Conservation (phyloP, 2,329 filamentous ascomycete species). For the Scortechinia acanthostroma region DNA sequence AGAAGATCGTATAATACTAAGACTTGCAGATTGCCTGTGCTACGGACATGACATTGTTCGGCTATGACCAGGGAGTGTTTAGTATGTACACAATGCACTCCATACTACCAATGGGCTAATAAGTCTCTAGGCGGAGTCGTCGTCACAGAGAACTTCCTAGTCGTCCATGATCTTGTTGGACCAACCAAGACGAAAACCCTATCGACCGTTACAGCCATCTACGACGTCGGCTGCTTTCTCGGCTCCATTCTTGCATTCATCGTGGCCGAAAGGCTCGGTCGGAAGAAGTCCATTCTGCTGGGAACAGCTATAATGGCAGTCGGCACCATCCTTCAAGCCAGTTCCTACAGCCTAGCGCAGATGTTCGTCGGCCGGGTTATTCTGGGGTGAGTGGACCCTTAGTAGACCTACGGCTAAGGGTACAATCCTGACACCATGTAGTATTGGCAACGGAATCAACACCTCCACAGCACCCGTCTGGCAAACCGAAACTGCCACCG, state of each 20-base stretch:
- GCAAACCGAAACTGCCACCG: slow-evolving; percentile 25
- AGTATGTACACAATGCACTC: not conserved
- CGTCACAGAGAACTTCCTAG: slow-evolving; percentile 41
- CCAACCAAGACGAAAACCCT: slow-evolving; percentile 21
- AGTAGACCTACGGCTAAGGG: no score
- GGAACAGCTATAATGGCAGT: slow-evolving; percentile 21
- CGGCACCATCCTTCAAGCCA: slow-evolving; percentile 22
- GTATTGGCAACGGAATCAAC: slow-evolving; percentile 33
- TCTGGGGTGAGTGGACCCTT: slow-evolving; percentile 37
- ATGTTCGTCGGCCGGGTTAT: slow-evolving; percentile 33
- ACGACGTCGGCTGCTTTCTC: slow-evolving; percentile 52
- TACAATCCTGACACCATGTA: slow-evolving; percentile 20
- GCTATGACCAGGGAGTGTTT: not conserved
- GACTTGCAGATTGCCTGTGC: not conserved
- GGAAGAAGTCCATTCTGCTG: slow-evolving; percentile 19
- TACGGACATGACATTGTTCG: not conserved
- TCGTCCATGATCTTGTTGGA: slow-evolving; percentile 32
- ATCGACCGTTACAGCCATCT: slow-evolving; percentile 45
- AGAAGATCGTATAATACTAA: no score
- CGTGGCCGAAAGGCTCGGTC: slow-evolving; percentile 21
- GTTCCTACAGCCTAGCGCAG: slow-evolving; percentile 24
- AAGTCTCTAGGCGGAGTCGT: slow-evolving; percentile 43
- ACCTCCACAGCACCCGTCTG: slow-evolving; percentile 26
- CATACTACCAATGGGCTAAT: not conserved
- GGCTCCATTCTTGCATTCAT: slow-evolving; percentile 27